These are phyloP conservation scores for Rhododendron mucronatum DNA, from an alignment of 148 eudicot species.

Conservation along the genomic window DNA sequence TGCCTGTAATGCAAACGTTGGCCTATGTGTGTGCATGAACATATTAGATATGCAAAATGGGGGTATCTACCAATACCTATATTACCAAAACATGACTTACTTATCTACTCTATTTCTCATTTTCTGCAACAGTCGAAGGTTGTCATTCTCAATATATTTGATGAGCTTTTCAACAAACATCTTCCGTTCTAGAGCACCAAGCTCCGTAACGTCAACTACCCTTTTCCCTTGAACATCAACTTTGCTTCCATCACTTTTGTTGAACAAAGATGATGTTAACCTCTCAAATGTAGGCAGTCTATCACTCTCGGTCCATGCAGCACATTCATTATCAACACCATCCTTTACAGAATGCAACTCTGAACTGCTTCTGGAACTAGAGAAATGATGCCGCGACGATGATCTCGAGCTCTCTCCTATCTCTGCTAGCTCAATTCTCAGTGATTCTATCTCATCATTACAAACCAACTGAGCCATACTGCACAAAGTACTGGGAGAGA, in stretches of 20 bases:
- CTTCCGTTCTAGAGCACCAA: slow-evolving; percentile 59
- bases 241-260: slow-evolving; percentile 29
- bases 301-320: slow-evolving; percentile 53
- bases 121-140: slow-evolving; percentile 67
- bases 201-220: slow-evolving; percentile 58
- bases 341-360: slow-evolving; percentile 26
- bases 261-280: slow-evolving; percentile 54
- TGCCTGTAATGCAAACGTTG: neutral
- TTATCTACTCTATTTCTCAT: slow-evolving; percentile 66
- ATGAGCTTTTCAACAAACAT: slow-evolving; percentile 72
- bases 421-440: slow-evolving; percentile 36
- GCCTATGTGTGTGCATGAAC: neutral
- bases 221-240: slow-evolving; percentile 37
- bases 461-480: slow-evolving; percentile 39
- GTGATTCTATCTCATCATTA: slow-evolving; percentile 35
- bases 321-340: slow-evolving; percentile 37
- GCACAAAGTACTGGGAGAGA: neutral
- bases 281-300: slow-evolving; percentile 68
- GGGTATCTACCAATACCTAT: neutral
- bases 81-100: slow-evolving; percentile 29
- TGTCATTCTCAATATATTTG: slow-evolving; percentile 71
- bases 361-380: slow-evolving; percentile 38
- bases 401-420: slow-evolving; percentile 40
- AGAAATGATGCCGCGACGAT: slow-evolving; percentile 25
- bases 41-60: neutral